These are phyloP conservation scores for Hepatocystis sp. DNA, from an alignment of 169 alveolate species.

Conservation along the genomic window DNA sequence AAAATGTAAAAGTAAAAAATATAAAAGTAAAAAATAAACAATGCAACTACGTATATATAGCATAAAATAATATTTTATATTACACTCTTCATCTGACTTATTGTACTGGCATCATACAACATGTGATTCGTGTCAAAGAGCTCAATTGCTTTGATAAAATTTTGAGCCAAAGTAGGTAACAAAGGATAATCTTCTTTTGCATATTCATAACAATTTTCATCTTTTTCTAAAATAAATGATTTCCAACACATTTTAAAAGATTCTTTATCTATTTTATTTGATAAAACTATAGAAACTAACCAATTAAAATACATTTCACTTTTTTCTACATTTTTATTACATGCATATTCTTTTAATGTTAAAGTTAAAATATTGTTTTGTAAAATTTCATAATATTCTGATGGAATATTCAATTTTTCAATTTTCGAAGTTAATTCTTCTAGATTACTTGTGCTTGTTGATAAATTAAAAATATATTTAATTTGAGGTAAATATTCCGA, in stretches of 20 bases:
- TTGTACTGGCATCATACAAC: conserved; percentile 28
- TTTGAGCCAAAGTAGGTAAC: conserved; percentile 41
- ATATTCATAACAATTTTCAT: conserved; percentile 67
- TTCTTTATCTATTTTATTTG: conserved; percentile 51
- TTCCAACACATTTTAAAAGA: conserved; percentile 72
- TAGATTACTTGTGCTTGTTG: conserved; percentile 33
- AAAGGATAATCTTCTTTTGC: conserved; percentile 72
- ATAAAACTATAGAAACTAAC: conserved; percentile 30
- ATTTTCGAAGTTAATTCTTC: conserved; percentile 56
- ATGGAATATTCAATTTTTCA: conserved; percentile 41
- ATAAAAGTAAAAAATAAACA: neutral
- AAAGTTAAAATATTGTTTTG: conserved; percentile 35
- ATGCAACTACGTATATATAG: neutral
- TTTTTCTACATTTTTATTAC: conserved; percentile 64
- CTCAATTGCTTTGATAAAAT: conserved; percentile 58
- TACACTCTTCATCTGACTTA: conserved; percentile 43
- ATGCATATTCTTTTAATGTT: conserved; percentile 73
- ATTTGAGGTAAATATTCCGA: conserved; percentile 59
- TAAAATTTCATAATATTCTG: conserved; percentile 55
- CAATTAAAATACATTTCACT: conserved; percentile 38
- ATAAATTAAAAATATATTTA: conserved; percentile 46
- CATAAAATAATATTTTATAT: neutral
- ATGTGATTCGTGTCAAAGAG: conserved; percentile 40
- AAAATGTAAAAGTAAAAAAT: no score
- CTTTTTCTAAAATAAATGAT: conserved; percentile 48